Evolutionary conservation across 805 yeast species (phyloP).

Genomic region (Kazachstania africana): DNA sequence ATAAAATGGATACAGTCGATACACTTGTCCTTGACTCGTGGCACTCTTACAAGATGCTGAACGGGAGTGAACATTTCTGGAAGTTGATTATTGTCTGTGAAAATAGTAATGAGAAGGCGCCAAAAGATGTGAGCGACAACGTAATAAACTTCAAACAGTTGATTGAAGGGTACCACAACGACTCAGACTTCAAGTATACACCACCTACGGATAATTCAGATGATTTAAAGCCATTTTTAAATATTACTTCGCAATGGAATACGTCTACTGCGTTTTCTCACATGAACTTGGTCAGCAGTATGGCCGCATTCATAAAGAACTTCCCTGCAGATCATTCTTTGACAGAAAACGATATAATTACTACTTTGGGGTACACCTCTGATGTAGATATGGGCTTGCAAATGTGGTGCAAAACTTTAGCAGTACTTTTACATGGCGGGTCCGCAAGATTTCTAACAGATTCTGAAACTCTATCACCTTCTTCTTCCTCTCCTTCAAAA

Average conservation of each 20-base stretch:
- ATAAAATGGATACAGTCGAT: constrained; percentile 25
- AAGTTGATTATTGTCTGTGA: constrained; percentile 26
- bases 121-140: constrained; percentile 1
- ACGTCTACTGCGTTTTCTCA: constrained; percentile 34
- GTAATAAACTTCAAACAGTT: constrained; percentile 20
- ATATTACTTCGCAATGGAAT: constrained; percentile 13
- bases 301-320: constrained; percentile 35
- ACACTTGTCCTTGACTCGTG: constrained; percentile 24
- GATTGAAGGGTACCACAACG: constrained; percentile 6
- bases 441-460: constrained; percentile 7
- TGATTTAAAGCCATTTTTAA: constrained; percentile 27
- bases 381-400: constrained; percentile 23
- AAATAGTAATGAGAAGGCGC: not conserved
- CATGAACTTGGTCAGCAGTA: constrained; percentile 39
- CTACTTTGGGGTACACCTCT: constrained; percentile 14
- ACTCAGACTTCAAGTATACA: constrained; percentile 19
- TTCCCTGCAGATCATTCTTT: constrained; percentile 30
- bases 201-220: constrained; percentile 24
- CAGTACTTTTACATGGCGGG: constrained; percentile 27
- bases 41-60: constrained; percentile 13
- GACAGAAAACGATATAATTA: constrained; percentile 20
- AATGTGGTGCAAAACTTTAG: constrained; percentile 32
- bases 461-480: not conserved
- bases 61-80: constrained; percentile 21
- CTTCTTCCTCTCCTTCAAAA: not conserved